These are phyloP conservation scores for Fusarium nelsonii DNA, from an alignment of 2,329 filamentous ascomycete species.

Conservation along the genomic window DNA sequence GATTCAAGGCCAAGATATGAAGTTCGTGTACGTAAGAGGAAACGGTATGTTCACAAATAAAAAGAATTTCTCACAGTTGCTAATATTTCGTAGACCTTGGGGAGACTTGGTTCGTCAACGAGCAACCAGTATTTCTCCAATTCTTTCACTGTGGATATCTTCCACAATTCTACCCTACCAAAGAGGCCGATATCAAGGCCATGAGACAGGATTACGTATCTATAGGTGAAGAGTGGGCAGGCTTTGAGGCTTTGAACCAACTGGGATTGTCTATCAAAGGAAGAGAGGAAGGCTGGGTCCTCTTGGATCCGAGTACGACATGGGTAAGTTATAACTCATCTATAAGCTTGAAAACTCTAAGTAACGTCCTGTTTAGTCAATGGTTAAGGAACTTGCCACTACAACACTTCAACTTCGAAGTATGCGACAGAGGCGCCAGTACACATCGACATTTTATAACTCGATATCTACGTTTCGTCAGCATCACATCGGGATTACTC, in stretches of 20 bases:
- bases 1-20: slow-evolving; percentile 1
- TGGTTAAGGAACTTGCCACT: slow-evolving; percentile 24
- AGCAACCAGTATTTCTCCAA: slow-evolving; percentile 24
- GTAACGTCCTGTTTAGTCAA: background rate
- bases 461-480: slow-evolving; percentile 10
- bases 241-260: slow-evolving; percentile 20
- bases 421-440: slow-evolving; percentile 30
- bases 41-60: slow-evolving; percentile 2
- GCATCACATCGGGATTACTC: background rate
- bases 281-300: slow-evolving; percentile 10
- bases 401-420: slow-evolving; percentile 25
- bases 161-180: slow-evolving; percentile 24
- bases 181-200: background rate
- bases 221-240: slow-evolving; percentile 31
- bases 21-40: slow-evolving; percentile 25
- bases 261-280: slow-evolving; percentile 10
- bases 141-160: slow-evolving; percentile 31
- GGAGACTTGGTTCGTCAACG: slow-evolving; percentile 35
- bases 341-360: fast-evolving
- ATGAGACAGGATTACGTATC: slow-evolving; percentile 23
- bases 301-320: slow-evolving; percentile 15
- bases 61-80: fast-evolving
- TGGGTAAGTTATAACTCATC: background rate
- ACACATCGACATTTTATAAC: slow-evolving; percentile 22
- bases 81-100: slow-evolving; percentile 12